phyloP scores from a whole-genome alignment of 305 asterid genomes.

The Ajuga reptans region DNA sequence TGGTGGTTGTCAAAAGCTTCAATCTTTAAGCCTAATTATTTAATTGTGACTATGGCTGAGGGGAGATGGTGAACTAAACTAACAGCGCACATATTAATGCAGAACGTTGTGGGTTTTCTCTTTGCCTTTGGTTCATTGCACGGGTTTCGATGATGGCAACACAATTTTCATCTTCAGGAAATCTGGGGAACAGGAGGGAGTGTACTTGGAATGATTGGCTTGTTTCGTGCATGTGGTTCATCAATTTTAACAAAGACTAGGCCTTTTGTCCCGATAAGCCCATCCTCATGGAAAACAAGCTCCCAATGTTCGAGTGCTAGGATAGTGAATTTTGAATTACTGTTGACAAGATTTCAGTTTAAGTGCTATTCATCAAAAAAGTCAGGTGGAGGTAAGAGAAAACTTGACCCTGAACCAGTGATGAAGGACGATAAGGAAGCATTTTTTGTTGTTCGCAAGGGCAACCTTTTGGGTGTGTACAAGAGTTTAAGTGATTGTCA shows the following conservation, averaged over 20 bases:
- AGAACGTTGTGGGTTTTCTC: neutral
- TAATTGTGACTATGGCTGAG: neutral
- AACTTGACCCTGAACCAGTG: constrained; percentile 28
- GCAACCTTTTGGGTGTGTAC: constrained; percentile 82
- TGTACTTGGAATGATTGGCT: constrained; percentile 57
- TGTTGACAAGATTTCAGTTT: constrained; percentile 33
- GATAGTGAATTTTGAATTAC: constrained; percentile 28
- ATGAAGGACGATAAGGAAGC: constrained; percentile 90
- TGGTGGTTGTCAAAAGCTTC: neutral
- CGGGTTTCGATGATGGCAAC: neutral
- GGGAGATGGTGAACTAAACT: neutral
- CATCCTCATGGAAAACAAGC: constrained; percentile 36
- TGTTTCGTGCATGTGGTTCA: constrained; percentile 55
- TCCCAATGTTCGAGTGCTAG: constrained; percentile 35
- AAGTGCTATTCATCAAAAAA: constrained; percentile 49
- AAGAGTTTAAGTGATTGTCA: constrained; percentile 93
- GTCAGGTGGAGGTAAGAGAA: constrained; percentile 32
- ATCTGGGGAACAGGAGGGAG: constrained; percentile 28
- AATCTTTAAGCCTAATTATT: neutral
- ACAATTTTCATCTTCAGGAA: constrained; percentile 23
- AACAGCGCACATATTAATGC: neutral
- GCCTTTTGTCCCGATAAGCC: constrained; percentile 30
- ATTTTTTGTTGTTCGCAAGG: constrained; percentile 91
- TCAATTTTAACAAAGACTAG: constrained; percentile 38
- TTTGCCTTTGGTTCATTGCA: neutral